phyloP scores from a whole-genome alignment of 257 asterid species.

The Solanum sejunctum region DNA sequence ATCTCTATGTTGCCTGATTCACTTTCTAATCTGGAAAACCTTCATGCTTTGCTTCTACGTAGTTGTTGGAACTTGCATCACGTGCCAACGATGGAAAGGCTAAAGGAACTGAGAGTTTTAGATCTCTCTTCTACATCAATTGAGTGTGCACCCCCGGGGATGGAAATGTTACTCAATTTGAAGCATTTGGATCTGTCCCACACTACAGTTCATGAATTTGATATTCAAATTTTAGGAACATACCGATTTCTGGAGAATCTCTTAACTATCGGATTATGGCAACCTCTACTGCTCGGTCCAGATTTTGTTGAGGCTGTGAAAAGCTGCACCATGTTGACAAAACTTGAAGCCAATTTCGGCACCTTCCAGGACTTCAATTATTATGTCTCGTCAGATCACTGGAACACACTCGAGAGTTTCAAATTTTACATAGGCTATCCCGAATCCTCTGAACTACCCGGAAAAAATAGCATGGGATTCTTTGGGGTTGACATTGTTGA shows the following conservation, averaged over 20 bases:
- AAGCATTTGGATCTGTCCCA: slow-evolving; percentile 7
- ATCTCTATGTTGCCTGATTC: slow-evolving; percentile 7
- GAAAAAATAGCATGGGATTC: slow-evolving; percentile 7
- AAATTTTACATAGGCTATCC: slow-evolving; percentile 12
- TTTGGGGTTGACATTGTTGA: not conserved
- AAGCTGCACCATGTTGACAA: slow-evolving; percentile 6
- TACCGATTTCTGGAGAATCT: slow-evolving; percentile 13
- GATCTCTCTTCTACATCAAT: slow-evolving; percentile 10
- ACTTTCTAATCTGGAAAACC: slow-evolving; percentile 10
- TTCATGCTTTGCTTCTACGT: slow-evolving; percentile 10
- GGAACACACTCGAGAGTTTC: slow-evolving; percentile 14
- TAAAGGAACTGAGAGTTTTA: slow-evolving; percentile 11
- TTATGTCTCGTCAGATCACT: slow-evolving; percentile 3
- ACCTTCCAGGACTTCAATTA: slow-evolving; percentile 2
- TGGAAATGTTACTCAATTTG: slow-evolving; percentile 6
- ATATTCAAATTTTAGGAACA: not conserved
- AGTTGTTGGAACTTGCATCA: slow-evolving; percentile 22
- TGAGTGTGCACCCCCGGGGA: not conserved
- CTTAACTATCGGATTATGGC: not conserved
- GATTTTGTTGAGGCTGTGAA: not conserved
- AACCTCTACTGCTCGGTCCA: not conserved
- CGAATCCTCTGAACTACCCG: not conserved
- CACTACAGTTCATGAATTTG: not conserved
- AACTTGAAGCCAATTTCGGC: slow-evolving; percentile 12
- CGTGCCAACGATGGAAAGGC: slow-evolving; percentile 10